Conservation (phyloP, 768 basidiomycete species). For the Trametes cubensis region DNA sequence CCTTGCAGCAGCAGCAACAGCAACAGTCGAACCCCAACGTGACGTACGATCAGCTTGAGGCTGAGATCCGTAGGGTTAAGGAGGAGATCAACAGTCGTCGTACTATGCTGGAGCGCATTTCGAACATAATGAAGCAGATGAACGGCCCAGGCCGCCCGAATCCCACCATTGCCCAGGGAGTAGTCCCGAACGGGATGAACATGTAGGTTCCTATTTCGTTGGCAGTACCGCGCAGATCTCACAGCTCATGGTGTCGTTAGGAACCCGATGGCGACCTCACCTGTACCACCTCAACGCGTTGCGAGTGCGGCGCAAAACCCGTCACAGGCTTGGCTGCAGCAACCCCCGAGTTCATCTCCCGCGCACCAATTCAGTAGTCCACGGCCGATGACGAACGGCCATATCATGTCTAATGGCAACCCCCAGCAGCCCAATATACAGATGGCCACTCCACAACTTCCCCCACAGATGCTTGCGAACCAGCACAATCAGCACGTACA, state of each 20-base stretch:
- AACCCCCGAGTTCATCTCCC: conserved; percentile 1
- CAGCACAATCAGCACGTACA: conserved; percentile 15
- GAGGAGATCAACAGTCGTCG: conserved; percentile 7
- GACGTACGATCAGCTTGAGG: not conserved
- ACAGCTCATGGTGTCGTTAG: not conserved
- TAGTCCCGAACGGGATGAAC: not conserved
- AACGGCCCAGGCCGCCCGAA: not conserved
- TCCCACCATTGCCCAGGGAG: not conserved
- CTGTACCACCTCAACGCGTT: conserved; percentile 14
- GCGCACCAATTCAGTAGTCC: conserved; percentile 19
- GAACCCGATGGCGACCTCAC: conserved; percentile 13
- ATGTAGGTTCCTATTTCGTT: not conserved
- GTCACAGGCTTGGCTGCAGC: conserved; percentile 15
- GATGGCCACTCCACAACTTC: conserved; percentile 22
- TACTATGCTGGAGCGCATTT: not conserved
- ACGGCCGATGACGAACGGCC: not conserved
- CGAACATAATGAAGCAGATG: not conserved
- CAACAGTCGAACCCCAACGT: conserved; percentile 2
- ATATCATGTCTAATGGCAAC: conserved; percentile 13
- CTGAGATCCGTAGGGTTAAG: conserved; percentile 12
- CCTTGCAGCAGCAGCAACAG: conserved; percentile 16
- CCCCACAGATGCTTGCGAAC: conserved; percentile 8
- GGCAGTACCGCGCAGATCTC: not conserved
- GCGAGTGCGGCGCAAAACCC: conserved; percentile 9
- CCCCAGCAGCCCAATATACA: conserved; percentile 15